Evolutionary conservation across 371 early-diverging fungal genomes (phyloP).

Genomic region (Syncephalastrum racemosum): DNA sequence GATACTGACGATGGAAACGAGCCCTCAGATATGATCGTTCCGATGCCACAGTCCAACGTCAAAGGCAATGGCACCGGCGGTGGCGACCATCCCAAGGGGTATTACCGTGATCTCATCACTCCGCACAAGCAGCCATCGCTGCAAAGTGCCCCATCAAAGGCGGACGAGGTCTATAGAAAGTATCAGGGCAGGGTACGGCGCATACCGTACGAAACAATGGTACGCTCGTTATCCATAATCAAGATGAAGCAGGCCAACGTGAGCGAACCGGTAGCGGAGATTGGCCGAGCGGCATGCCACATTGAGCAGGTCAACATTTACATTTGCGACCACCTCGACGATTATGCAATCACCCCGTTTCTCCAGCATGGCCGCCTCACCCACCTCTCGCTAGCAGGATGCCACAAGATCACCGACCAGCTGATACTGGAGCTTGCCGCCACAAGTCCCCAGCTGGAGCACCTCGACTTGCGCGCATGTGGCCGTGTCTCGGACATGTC

Average conservation of each 20-base stretch:
- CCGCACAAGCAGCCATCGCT: too few relatives aligned
- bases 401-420: constrained; percentile 50
- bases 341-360: constrained; percentile 28
- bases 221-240: constrained; percentile 36
- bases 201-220: background rate
- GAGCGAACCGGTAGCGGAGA: constrained; percentile 29
- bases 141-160: background rate
- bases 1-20: background rate
- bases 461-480: constrained; percentile 60
- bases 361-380: constrained; percentile 28
- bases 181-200: background rate
- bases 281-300: constrained; percentile 23
- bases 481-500: constrained; percentile 54
- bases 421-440: constrained; percentile 44
- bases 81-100: too few relatives aligned
- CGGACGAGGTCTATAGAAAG: constrained; percentile 9
- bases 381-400: constrained; percentile 54
- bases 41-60: too few relatives aligned
- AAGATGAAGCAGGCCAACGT: constrained; percentile 39
- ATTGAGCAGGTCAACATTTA: constrained; percentile 38
- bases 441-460: constrained; percentile 41
- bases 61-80: too few relatives aligned
- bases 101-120: too few relatives aligned
- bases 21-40: background rate
- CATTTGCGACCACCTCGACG: constrained; percentile 36